A percentile compares a stretch with the other conserved stretches of the same genome.
phyloP scores from a whole-genome alignment of 2,329 filamentous ascomycete species.

The Esteya vermicola region DNA sequence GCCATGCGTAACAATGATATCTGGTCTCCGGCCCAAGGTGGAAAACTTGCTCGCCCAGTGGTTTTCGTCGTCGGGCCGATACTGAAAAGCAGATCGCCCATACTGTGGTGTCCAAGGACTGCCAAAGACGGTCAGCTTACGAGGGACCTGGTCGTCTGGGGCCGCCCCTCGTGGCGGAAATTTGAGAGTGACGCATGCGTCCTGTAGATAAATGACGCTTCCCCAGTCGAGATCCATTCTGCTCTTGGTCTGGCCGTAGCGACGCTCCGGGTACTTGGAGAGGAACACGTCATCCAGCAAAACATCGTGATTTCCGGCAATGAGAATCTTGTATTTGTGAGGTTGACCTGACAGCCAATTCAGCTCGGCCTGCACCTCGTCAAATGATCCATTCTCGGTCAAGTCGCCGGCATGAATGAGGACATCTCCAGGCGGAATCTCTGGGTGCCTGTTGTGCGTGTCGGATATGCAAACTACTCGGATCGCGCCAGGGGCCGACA shows the following conservation, averaged over 20 bases:
- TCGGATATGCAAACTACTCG: slow-evolving; percentile 27
- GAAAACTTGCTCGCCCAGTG: slow-evolving; percentile 8
- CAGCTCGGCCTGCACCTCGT: slow-evolving; percentile 21
- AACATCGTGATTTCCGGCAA: slow-evolving; percentile 14
- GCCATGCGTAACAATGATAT: slow-evolving; percentile 14
- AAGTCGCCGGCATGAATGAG: slow-evolving; percentile 28
- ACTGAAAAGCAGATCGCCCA: slow-evolving; percentile 15
- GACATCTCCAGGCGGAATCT: slow-evolving; percentile 22
- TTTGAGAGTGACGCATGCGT: slow-evolving; percentile 5
- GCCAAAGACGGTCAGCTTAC: slow-evolving; percentile 13
- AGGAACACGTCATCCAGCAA: slow-evolving; percentile 9
- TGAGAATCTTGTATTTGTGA: slow-evolving; percentile 21
- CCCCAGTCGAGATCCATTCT: slow-evolving; percentile 12
- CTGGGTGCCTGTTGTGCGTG: slow-evolving; percentile 22
- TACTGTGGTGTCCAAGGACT: slow-evolving; percentile 13
- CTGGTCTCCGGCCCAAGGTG: slow-evolving; percentile 1
- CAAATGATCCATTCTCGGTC: slow-evolving; percentile 21
- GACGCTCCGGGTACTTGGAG: slow-evolving; percentile 5
- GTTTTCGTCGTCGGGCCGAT: slow-evolving; percentile 5
- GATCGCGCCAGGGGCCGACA: too few relatives aligned
- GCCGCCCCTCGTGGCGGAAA: neutral
- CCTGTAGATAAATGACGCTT: slow-evolving; percentile 11
- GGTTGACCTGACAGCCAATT: slow-evolving; percentile 20
- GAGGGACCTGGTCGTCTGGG: too few relatives aligned
- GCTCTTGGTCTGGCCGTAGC: slow-evolving; percentile 8